These are phyloP conservation scores for Solanum arcanum DNA, from an alignment of 257 asterid species.

Conservation along the genomic window DNA sequence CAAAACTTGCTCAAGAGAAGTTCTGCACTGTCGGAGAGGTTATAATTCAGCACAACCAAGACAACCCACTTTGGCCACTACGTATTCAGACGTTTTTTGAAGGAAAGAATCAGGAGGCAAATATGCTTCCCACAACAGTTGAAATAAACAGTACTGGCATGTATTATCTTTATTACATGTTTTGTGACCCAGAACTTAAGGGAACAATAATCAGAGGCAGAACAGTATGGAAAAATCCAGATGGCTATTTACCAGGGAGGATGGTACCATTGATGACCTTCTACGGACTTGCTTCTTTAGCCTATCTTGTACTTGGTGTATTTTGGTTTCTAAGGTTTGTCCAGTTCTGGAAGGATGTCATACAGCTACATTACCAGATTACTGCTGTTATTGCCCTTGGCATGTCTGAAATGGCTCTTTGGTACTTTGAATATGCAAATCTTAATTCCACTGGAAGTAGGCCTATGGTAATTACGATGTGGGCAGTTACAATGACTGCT, in stretches of 20 bases:
- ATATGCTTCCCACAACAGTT: slow-evolving; percentile 9
- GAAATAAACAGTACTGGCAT: slow-evolving; percentile 23
- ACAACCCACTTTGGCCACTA: slow-evolving; percentile 22
- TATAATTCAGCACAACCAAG: slow-evolving; percentile 16
- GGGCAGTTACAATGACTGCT: slow-evolving; percentile 27
- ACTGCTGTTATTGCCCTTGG: slow-evolving; percentile 31
- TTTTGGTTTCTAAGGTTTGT: slow-evolving; percentile 24
- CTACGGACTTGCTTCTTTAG: slow-evolving; percentile 21
- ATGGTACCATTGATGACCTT: slow-evolving; percentile 29
- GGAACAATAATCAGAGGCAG: slow-evolving; percentile 26
- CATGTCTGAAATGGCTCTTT: slow-evolving; percentile 34
- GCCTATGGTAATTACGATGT: slow-evolving; percentile 23
- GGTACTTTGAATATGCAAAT: slow-evolving; percentile 34
- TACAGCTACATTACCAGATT: slow-evolving; percentile 26
- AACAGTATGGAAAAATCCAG: slow-evolving; percentile 29
- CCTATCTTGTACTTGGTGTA: slow-evolving; percentile 28
- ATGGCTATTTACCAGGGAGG: slow-evolving; percentile 32
- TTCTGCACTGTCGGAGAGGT: slow-evolving; percentile 26
- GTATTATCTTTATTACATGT: slow-evolving; percentile 32
- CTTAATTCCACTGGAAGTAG: slow-evolving; percentile 24
- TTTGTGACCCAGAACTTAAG: slow-evolving; percentile 22
- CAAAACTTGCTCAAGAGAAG: slow-evolving; percentile 15
- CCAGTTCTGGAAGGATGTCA: slow-evolving; percentile 21
- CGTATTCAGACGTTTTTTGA: slow-evolving; percentile 19
- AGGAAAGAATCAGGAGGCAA: slow-evolving; percentile 17